These are phyloP conservation scores for Suhomyces canberraensis DNA, from an alignment of 805 yeast genomes.

Conservation along the genomic window DNA sequence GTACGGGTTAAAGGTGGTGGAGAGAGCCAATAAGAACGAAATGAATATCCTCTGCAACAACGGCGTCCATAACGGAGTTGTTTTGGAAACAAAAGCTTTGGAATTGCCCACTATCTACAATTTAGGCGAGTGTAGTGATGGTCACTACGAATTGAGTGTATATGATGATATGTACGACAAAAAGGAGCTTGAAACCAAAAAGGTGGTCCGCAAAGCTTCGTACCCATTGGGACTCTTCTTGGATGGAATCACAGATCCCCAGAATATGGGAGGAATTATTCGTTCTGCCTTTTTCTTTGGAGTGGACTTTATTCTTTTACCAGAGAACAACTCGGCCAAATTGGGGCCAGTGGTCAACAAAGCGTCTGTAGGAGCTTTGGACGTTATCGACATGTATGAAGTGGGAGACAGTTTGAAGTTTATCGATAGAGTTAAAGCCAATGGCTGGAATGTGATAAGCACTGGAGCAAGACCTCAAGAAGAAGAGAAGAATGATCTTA, in stretches of 20 bases:
- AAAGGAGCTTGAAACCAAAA: constrained; percentile 11
- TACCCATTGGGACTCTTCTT: constrained; percentile 69
- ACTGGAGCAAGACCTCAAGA: constrained; percentile 43
- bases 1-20: constrained; percentile 35
- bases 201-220: constrained; percentile 6
- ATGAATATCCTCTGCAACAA: constrained; percentile 59
- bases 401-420: constrained; percentile 59
- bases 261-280: constrained; percentile 79
- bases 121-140: constrained; percentile 19
- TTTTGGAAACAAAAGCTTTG: constrained; percentile 62
- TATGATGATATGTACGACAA: constrained; percentile 17
- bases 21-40: constrained; percentile 44
- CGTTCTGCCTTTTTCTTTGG: constrained; percentile 81
- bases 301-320: constrained; percentile 70
- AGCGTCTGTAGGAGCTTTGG: constrained; percentile 83
- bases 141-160: constrained; percentile 16
- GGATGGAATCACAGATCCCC: constrained; percentile 83
- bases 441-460: constrained; percentile 73
- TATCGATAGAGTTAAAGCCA: constrained; percentile 49
- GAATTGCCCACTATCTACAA: constrained; percentile 24
- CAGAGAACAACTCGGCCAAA: constrained; percentile 69
- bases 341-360: constrained; percentile 76
- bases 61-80: constrained; percentile 80
- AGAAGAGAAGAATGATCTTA: constrained; percentile 17
- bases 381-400: constrained; percentile 60